These are phyloP conservation scores for Phytopythium oedochilum DNA, from an alignment of 352 stramenopile species.

Conservation along the genomic window DNA sequence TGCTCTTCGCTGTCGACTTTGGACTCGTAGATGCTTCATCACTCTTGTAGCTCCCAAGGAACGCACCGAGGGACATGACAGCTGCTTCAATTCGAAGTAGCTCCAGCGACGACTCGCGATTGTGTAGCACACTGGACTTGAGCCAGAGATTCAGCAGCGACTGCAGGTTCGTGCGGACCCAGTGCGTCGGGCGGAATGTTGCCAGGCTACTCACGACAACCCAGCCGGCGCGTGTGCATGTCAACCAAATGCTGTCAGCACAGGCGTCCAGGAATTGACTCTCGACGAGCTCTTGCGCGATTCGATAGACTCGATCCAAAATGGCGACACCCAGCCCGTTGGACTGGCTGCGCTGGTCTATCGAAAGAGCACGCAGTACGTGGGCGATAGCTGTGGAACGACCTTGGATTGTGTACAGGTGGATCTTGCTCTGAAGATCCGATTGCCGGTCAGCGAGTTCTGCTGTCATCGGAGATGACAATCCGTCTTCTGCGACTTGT, in stretches of 20 bases:
- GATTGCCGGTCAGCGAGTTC: background rate
- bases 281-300: slow-evolving; percentile 69
- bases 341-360: slow-evolving; percentile 22
- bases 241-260: slow-evolving; percentile 82
- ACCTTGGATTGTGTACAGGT: slow-evolving; percentile 77
- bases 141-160: slow-evolving; percentile 71
- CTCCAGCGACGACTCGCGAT: slow-evolving; percentile 74
- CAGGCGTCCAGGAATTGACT: slow-evolving; percentile 77
- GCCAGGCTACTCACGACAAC: slow-evolving; percentile 69
- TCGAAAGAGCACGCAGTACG: slow-evolving; percentile 46
- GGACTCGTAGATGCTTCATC: slow-evolving; percentile 20
- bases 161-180: slow-evolving; percentile 46
- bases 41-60: slow-evolving; percentile 17
- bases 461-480: background rate
- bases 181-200: slow-evolving; percentile 57
- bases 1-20: slow-evolving; percentile 21
- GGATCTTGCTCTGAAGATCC: slow-evolving; percentile 51
- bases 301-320: slow-evolving; percentile 56
- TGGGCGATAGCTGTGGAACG: slow-evolving; percentile 60
- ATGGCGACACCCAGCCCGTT: slow-evolving; percentile 45
- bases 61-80: slow-evolving; percentile 62
- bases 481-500: background rate
- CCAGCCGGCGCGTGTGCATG: slow-evolving; percentile 82
- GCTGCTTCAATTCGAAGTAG: slow-evolving; percentile 80
- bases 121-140: slow-evolving; percentile 73